These are phyloP conservation scores for Emiliania huxleyi DNA, from an alignment of 78 protist species.

Conservation along the genomic window DNA sequence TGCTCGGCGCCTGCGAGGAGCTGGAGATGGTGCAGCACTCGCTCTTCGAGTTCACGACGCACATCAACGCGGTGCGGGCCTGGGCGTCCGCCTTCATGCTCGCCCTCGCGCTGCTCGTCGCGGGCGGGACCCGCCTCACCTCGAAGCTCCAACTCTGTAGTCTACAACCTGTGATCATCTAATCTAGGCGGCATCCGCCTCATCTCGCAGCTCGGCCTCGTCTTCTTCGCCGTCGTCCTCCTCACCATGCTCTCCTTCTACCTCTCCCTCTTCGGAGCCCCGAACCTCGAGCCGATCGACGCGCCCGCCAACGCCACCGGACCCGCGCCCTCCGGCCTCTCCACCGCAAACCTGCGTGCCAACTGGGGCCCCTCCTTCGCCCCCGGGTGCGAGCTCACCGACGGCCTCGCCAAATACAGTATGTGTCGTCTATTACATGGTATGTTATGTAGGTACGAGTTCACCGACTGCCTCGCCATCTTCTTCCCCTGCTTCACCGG, in stretches of 20 bases:
- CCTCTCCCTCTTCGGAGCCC: constrained; percentile 23
- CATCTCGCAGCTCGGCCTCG: neutral
- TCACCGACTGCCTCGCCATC: neutral
- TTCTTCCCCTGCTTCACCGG: constrained; percentile 50
- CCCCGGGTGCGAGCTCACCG: neutral
- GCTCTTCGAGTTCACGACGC: neutral
- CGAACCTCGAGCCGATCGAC: neutral
- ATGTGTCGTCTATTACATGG: no score
- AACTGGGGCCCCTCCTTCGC: neutral
- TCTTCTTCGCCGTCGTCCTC: constrained; percentile 33
- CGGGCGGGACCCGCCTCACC: neutral
- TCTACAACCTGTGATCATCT: no score
- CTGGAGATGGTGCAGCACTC: neutral
- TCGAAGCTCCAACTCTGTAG: neutral
- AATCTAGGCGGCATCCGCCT: constrained; percentile 9
- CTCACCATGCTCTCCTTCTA: neutral
- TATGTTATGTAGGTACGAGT: no score
- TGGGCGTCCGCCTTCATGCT: constrained; percentile 3
- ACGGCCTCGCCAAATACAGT: neutral
- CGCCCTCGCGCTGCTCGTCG: neutral
- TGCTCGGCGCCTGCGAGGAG: constrained; percentile 22
- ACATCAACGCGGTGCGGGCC: neutral
- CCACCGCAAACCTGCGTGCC: neutral
- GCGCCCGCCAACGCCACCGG: no score
- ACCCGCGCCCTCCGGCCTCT: neutral